Percentiles rank a stretch among this genome's conserved stretches.
Evolutionary conservation across 371 early-diverging fungal genomes (phyloP).

Genomic region (Actinomucor elegans): DNA sequence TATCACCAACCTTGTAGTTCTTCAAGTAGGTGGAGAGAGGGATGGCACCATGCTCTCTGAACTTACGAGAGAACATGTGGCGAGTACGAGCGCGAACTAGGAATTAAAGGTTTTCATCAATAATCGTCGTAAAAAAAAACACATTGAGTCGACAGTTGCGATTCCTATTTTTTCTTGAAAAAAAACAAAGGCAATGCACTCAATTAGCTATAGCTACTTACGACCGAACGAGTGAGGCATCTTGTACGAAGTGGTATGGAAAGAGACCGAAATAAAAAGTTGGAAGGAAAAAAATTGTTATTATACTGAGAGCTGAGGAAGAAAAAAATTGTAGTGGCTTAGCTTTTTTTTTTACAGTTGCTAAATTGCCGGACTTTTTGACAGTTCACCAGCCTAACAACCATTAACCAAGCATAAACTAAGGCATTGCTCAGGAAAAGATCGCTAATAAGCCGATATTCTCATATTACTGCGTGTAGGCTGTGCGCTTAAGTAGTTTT

Average conservation of each 20-base stretch:
- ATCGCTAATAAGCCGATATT: too few species aligned
- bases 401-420: too few species aligned
- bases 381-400: too few species aligned
- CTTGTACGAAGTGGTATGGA: slow-evolving; percentile 28
- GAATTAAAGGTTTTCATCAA: background rate
- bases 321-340: slow-evolving; percentile 33
- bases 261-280: slow-evolving; percentile 21
- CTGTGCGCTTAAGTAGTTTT: too few species aligned
- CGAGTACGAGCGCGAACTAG: slow-evolving; percentile 96
- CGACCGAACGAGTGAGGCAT: slow-evolving; percentile 97
- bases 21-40: slow-evolving; percentile 96
- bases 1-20: slow-evolving; percentile 98
- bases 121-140: too few species aligned
- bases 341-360: background rate
- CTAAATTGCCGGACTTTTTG: too few species aligned
- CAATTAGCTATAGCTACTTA: too few species aligned
- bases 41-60: slow-evolving; percentile 93
- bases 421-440: too few species aligned
- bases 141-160: too few species aligned
- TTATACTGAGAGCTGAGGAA: slow-evolving; percentile 10
- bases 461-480: too few species aligned
- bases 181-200: too few species aligned
- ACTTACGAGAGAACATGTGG: slow-evolving; percentile 97
- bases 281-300: slow-evolving; percentile 29
- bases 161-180: too few species aligned